A percentile compares a stretch with the other conserved stretches of the same genome.
Conservation (phyloP, 768 basidiomycete genomes). For the Coprinellus micaceus region DNA sequence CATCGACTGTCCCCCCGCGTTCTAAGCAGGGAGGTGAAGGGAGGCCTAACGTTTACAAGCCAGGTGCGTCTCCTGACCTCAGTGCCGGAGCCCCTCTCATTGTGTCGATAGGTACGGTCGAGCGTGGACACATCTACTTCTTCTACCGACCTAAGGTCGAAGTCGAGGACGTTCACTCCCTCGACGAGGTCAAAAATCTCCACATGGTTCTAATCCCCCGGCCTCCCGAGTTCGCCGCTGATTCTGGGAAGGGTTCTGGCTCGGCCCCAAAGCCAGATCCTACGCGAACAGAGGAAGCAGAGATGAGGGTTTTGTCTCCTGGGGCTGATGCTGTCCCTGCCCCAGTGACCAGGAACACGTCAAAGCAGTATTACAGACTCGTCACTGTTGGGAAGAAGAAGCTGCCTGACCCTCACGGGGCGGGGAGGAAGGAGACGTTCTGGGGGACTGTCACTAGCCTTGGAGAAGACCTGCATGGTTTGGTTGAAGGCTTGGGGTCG, state of each 20-base stretch:
- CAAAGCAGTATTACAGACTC: conserved; percentile 47
- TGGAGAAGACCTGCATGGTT: conserved; percentile 45
- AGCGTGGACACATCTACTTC: conserved; percentile 62
- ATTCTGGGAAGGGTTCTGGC: not conserved
- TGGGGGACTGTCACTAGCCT: conserved; percentile 51
- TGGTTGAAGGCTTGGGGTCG: conserved; percentile 47
- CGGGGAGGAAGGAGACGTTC: conserved; percentile 43
- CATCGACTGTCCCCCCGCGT: not conserved
- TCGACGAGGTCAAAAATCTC: conserved; percentile 57
- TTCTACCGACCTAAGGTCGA: conserved; percentile 60
- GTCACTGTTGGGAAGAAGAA: conserved; percentile 57
- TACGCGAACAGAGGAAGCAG: conserved; percentile 24
- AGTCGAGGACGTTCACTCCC: conserved; percentile 45
- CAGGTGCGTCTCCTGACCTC: conserved; percentile 11
- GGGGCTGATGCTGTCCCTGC: conserved; percentile 53
- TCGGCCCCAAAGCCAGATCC: conserved; percentile 15
- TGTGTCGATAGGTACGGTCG: conserved; percentile 43
- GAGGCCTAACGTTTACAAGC: conserved; percentile 12
- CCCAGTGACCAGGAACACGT: conserved; percentile 25
- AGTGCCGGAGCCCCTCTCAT: not conserved
- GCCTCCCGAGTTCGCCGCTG: conserved; percentile 39
- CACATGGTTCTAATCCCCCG: conserved; percentile 60
- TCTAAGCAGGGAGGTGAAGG: not conserved
- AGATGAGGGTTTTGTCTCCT: conserved; percentile 39
- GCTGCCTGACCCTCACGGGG: conserved; percentile 45